Evolutionary conservation across 257 asterid species (phyloP).

Genomic region (Fraxinus quadrangulata): DNA sequence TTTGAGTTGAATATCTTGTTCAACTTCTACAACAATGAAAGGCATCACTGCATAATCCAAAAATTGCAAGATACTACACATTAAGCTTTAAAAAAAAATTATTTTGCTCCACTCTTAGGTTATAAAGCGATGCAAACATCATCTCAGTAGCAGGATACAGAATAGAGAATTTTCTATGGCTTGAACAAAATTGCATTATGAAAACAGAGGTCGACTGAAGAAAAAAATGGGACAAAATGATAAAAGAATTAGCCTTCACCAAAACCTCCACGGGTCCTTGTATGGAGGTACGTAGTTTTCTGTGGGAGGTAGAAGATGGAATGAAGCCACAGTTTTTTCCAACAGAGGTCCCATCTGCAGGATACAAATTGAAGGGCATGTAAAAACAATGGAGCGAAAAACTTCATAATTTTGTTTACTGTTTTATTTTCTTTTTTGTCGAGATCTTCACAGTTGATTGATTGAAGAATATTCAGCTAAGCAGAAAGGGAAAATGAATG

Average conservation of each 20-base stretch:
- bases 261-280: conserved; percentile 97
- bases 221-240: neutral
- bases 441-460: neutral
- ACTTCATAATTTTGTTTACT: neutral
- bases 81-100: neutral
- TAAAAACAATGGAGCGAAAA: neutral
- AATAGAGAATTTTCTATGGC: conserved; percentile 25
- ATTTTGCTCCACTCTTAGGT: neutral
- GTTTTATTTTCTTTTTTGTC: too few species aligned
- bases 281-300: conserved; percentile 91
- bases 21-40: neutral
- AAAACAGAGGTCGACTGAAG: conserved; percentile 9
- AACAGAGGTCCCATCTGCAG: conserved; percentile 85
- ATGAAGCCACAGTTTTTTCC: conserved; percentile 73
- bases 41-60: neutral
- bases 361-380: conserved; percentile 11
- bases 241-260: conserved; percentile 45
- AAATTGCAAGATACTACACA: neutral
- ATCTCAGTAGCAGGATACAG: neutral
- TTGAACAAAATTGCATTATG: conserved; percentile 15
- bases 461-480: conserved; percentile 8
- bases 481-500: neutral
- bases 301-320: conserved; percentile 81
- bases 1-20: neutral
- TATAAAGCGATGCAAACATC: neutral